phyloP scores from a whole-genome alignment of 441 rosid species.

The Jatropha podagrica region DNA sequence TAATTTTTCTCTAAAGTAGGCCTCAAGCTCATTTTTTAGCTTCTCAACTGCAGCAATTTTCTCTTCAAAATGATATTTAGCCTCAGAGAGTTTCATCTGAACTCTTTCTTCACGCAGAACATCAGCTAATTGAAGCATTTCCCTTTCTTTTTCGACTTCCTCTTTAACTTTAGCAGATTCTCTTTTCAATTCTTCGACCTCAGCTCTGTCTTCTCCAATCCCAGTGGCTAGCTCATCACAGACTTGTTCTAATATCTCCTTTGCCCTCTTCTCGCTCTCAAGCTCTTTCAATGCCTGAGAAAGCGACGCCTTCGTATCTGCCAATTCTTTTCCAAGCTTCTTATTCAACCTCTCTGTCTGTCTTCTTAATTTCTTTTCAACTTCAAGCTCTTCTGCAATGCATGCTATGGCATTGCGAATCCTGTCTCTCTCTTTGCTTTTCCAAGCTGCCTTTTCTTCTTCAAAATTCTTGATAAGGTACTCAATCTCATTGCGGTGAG shows the following conservation, averaged over 20 bases:
- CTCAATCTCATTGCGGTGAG: constrained; percentile 41
- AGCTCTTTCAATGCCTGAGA: constrained; percentile 48
- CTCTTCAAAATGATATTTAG: constrained; percentile 79
- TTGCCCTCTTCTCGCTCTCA: constrained; percentile 77
- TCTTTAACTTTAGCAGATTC: constrained; percentile 55
- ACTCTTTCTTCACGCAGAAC: constrained; percentile 88
- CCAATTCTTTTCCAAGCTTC: constrained; percentile 70
- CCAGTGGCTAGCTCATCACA: constrained; percentile 82
- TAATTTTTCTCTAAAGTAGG: constrained; percentile 35
- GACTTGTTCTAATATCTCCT: constrained; percentile 76
- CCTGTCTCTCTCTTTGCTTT: constrained; percentile 48
- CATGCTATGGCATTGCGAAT: constrained; percentile 42
- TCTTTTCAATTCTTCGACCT: constrained; percentile 53
- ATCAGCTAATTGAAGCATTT: constrained; percentile 92
- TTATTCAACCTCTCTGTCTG: constrained; percentile 79
- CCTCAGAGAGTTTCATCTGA: constrained; percentile 92
- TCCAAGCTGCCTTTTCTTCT: constrained; percentile 65
- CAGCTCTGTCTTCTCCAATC: constrained; percentile 65
- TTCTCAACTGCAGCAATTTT: constrained; percentile 70
- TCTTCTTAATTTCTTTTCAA: constrained; percentile 63
- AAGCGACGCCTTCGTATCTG: constrained; percentile 49
- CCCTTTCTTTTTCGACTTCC: constrained; percentile 88
- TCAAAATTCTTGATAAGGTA: constrained; percentile 43
- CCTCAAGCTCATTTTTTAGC: constrained; percentile 64
- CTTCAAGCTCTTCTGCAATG: constrained; percentile 61